phyloP scores from a whole-genome alignment of 164 flowering plant species.

The Akebia trifoliata region DNA sequence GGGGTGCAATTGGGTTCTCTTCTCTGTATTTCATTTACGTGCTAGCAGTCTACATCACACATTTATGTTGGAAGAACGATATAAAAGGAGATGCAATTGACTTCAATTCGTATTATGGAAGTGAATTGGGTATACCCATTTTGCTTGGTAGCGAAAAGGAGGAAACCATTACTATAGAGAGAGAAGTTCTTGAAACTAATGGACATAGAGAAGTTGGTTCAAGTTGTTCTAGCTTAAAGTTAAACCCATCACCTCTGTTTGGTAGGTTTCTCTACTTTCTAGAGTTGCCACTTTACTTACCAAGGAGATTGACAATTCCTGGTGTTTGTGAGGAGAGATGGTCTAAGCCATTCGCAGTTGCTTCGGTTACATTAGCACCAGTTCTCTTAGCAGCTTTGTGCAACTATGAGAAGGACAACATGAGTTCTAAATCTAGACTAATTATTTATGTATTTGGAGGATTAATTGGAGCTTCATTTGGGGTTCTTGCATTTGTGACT shows the following conservation, averaged over 20 bases:
- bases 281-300: slow-evolving; percentile 37
- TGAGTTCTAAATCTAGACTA: background rate
- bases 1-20: slow-evolving; percentile 47
- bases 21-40: slow-evolving; percentile 56
- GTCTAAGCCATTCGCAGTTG: slow-evolving; percentile 45
- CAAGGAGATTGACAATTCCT: slow-evolving; percentile 49
- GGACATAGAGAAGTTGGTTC: background rate
- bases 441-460: slow-evolving; percentile 22
- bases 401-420: slow-evolving; percentile 15
- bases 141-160: slow-evolving; percentile 13
- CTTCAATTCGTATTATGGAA: background rate
- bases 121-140: slow-evolving; percentile 26
- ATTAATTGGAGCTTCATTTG: slow-evolving; percentile 22
- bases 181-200: slow-evolving; percentile 13
- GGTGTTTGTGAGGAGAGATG: slow-evolving; percentile 39
- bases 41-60: slow-evolving; percentile 32
- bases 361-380: slow-evolving; percentile 38
- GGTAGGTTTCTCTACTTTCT: slow-evolving; percentile 18
- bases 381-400: slow-evolving; percentile 32
- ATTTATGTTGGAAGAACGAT: slow-evolving; percentile 18
- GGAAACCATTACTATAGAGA: background rate
- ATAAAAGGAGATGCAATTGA: slow-evolving; percentile 9
- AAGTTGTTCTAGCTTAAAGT: slow-evolving; percentile 5
- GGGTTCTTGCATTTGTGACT: slow-evolving; percentile 26
- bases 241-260: slow-evolving; percentile 15